phyloP scores from a whole-genome alignment of 768 basidiomycete genomes.

The Panus rudis region DNA sequence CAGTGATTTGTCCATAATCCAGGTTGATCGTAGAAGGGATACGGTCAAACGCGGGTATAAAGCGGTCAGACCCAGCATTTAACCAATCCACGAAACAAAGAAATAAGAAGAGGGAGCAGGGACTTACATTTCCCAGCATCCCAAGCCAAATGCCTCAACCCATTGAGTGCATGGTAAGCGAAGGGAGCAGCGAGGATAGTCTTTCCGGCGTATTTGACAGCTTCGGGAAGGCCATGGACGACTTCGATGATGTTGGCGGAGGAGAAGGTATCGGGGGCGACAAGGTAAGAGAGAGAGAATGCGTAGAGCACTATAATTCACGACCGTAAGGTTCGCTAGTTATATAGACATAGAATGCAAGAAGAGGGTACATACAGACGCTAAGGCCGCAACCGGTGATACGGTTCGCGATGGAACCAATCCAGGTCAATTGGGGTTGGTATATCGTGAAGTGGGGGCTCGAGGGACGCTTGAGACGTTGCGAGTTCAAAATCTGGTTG shows the following conservation, averaged over 20 bases:
- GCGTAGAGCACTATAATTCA: slow-evolving; percentile 74
- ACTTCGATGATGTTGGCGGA: slow-evolving; percentile 70
- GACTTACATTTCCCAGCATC: slow-evolving; percentile 82
- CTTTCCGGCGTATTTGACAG: slow-evolving; percentile 72
- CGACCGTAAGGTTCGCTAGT: neutral
- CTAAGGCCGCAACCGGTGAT: slow-evolving; percentile 77
- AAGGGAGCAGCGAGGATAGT: slow-evolving; percentile 78
- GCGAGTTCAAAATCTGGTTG: slow-evolving; percentile 70
- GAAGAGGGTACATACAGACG: slow-evolving; percentile 45
- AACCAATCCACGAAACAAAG: neutral
- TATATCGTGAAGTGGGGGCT: slow-evolving; percentile 98
- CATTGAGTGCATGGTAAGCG: slow-evolving; percentile 87
- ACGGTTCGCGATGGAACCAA: slow-evolving; percentile 81
- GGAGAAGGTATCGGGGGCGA: slow-evolving; percentile 74
- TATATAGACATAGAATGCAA: neutral
- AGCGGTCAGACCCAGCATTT: neutral
- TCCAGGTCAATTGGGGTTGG: slow-evolving; percentile 89
- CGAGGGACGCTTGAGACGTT: slow-evolving; percentile 82
- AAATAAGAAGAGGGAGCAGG: neutral
- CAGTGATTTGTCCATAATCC: neutral
- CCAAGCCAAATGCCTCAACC: slow-evolving; percentile 86
- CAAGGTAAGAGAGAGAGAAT: slow-evolving; percentile 79
- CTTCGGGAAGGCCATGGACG: slow-evolving; percentile 64
- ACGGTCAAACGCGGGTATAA: too few relatives aligned
- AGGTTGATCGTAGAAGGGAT: too few relatives aligned